Evolutionary conservation across 768 basidiomycete genomes (phyloP).

Genomic region (Suillus alpinus): DNA sequence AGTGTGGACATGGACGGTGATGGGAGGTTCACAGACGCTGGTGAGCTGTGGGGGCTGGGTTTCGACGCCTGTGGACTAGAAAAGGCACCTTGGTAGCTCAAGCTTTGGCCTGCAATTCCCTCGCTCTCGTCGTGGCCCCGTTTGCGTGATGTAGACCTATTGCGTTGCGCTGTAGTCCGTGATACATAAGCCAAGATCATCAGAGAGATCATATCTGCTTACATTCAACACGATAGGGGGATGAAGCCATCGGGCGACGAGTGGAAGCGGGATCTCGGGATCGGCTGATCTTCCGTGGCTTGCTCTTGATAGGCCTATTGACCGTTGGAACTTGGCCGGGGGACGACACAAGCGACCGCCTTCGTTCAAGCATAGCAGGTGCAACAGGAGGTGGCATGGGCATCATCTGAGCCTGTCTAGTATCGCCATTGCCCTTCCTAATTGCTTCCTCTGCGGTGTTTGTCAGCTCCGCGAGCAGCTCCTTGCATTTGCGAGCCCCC

Average conservation of each 20-base stretch:
- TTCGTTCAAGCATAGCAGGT: slow-evolving; percentile 45
- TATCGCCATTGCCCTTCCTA: slow-evolving; percentile 23
- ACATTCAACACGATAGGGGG: slow-evolving; percentile 67
- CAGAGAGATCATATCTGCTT: slow-evolving; percentile 19
- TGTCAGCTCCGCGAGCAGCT: slow-evolving; percentile 67
- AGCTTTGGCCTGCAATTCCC: slow-evolving; percentile 39
- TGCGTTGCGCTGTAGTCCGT: slow-evolving; percentile 50
- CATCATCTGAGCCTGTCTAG: slow-evolving; percentile 19
- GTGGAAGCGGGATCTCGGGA: slow-evolving; percentile 56
- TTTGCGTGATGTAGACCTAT: slow-evolving; percentile 73
- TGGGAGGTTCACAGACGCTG: slow-evolving; percentile 67
- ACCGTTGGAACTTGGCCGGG: slow-evolving; percentile 39
- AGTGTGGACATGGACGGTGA: slow-evolving; percentile 60
- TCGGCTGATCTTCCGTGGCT: slow-evolving; percentile 51
- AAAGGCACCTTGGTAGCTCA: slow-evolving; percentile 53
- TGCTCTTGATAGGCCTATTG: slow-evolving; percentile 50
- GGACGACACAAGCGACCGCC: slow-evolving; percentile 49
- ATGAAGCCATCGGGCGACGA: slow-evolving; percentile 55
- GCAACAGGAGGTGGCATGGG: slow-evolving; percentile 25
- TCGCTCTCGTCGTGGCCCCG: slow-evolving; percentile 69
- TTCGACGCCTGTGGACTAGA: slow-evolving; percentile 49
- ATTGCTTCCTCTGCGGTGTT: slow-evolving; percentile 72
- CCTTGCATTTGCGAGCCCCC: slow-evolving; percentile 84
- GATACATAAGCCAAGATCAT: slow-evolving; percentile 15
- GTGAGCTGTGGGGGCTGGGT: slow-evolving; percentile 71